These are phyloP conservation scores for Helianthus tuberosus DNA, from an alignment of 129 eudicot genomes.

Conservation along the genomic window DNA sequence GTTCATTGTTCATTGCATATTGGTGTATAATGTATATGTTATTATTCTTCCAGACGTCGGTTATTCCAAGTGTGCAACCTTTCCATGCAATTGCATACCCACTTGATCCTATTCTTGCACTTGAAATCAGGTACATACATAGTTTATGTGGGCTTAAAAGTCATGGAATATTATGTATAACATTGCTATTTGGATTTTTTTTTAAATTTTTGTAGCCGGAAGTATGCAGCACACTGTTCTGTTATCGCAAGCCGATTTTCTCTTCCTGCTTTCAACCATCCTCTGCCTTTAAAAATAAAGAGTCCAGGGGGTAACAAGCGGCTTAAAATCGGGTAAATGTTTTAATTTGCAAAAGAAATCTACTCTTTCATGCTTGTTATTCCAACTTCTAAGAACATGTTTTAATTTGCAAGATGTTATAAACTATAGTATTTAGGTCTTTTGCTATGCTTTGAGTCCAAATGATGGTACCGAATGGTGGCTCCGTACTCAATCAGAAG, in stretches of 20 bases:
- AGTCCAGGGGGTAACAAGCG: constrained; percentile 71
- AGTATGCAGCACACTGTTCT: constrained; percentile 94
- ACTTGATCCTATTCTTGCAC: constrained; percentile 95
- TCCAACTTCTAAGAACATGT: background rate
- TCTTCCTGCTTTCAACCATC: constrained; percentile 84
- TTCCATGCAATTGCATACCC: constrained; percentile 99
- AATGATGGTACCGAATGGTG: constrained; percentile 96
- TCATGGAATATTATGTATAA: background rate
- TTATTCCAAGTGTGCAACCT: constrained; percentile 98
- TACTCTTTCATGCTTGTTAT: background rate
- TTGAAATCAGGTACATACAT: constrained; percentile 74
- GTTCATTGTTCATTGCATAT: background rate
- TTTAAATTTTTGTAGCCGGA: constrained; percentile 53
- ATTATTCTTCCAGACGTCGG: constrained; percentile 60
- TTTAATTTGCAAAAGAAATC: background rate
- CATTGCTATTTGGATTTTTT: constrained; percentile 5
- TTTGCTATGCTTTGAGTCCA: constrained; percentile 94
- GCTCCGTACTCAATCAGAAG: constrained; percentile 82
- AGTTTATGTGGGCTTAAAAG: background rate
- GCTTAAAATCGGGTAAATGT: constrained; percentile 79
- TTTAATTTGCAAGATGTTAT: background rate
- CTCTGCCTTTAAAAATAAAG: constrained; percentile 66
- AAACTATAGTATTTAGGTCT: constrained; percentile 50
- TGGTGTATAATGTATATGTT: background rate
- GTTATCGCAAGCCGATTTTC: constrained; percentile 80